These are phyloP conservation scores for Grosmannia clavigera DNA, from an alignment of 2,329 filamentous ascomycete genomes.

Conservation along the genomic window DNA sequence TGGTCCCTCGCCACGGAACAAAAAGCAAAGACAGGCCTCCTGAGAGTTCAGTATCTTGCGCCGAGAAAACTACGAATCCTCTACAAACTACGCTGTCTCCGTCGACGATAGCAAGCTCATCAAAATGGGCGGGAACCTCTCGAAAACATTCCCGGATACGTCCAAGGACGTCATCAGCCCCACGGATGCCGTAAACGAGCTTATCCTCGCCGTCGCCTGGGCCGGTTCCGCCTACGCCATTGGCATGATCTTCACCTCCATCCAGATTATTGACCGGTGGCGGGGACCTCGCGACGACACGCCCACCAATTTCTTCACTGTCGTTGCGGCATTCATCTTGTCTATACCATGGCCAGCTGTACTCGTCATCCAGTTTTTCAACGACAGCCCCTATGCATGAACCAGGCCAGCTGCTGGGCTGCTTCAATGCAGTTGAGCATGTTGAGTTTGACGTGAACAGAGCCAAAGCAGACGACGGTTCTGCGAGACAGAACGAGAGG, in stretches of 20 bases:
- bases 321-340: conserved; percentile 12
- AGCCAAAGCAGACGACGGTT: neutral
- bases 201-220: conserved; percentile 14
- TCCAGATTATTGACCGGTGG: conserved; percentile 17
- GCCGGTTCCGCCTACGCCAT: conserved; percentile 12
- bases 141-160: conserved; percentile 9
- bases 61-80: neutral
- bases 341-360: conserved; percentile 14
- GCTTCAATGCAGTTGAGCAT: neutral
- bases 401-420: neutral
- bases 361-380: conserved; percentile 10
- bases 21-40: neutral
- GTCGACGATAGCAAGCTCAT: neutral
- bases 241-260: conserved; percentile 15
- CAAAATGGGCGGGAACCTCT: conserved; percentile 10
- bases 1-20: neutral
- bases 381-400: neutral
- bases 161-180: conserved; percentile 12
- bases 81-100: neutral
- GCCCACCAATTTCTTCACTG: conserved; percentile 9
- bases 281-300: conserved; percentile 15
- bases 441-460: neutral
- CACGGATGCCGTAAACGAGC: conserved; percentile 8
- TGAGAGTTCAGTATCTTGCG: neutral
- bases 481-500: neutral